Conservation (phyloP, 2,329 filamentous ascomycete species). For the Claviceps cyperi region DNA sequence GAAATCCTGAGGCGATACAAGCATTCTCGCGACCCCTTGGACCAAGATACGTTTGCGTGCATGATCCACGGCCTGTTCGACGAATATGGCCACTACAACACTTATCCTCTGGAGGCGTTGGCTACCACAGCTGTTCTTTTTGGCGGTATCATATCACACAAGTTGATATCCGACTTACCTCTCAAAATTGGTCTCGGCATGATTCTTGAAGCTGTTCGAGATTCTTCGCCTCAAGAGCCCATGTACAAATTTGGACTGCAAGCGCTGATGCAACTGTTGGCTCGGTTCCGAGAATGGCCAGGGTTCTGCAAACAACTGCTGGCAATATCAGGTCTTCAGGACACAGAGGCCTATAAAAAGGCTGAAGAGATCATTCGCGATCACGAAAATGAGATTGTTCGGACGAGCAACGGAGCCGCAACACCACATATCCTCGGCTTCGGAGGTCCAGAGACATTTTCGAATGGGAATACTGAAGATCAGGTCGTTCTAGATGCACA, state of each 20-base stretch:
- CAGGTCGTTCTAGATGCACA: conserved; percentile 42
- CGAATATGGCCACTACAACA: conserved; percentile 88
- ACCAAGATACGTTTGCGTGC: conserved; percentile 92
- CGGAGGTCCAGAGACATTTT: conserved; percentile 32
- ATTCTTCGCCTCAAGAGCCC: conserved; percentile 65
- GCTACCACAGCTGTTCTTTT: conserved; percentile 94
- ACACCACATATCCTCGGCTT: conserved; percentile 22
- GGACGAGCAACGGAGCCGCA: conserved; percentile 37
- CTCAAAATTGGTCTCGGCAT: conserved; percentile 90
- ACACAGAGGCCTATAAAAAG: conserved; percentile 71
- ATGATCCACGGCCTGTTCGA: conserved; percentile 98
- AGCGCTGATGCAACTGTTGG: conserved; percentile 76
- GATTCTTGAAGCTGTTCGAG: conserved; percentile 90
- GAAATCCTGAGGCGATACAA: conserved; percentile 78
- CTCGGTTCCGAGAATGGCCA: conserved; percentile 84
- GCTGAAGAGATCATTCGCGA: conserved; percentile 68
- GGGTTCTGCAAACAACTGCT: conserved; percentile 78
- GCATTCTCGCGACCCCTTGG: conserved; percentile 63
- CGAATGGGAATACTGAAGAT: conserved; percentile 60
- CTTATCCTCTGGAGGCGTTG: conserved; percentile 90
- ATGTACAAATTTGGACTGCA: conserved; percentile 99
- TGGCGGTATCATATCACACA: conserved; percentile 89
- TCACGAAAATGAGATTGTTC: conserved; percentile 44
- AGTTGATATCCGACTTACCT: conserved; percentile 77
- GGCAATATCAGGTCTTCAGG: conserved; percentile 66